A percentile compares a stretch with the other conserved stretches of the same genome.
phyloP scores from a whole-genome alignment of 2,329 filamentous ascomycete species.

The Polychaeton citri region DNA sequence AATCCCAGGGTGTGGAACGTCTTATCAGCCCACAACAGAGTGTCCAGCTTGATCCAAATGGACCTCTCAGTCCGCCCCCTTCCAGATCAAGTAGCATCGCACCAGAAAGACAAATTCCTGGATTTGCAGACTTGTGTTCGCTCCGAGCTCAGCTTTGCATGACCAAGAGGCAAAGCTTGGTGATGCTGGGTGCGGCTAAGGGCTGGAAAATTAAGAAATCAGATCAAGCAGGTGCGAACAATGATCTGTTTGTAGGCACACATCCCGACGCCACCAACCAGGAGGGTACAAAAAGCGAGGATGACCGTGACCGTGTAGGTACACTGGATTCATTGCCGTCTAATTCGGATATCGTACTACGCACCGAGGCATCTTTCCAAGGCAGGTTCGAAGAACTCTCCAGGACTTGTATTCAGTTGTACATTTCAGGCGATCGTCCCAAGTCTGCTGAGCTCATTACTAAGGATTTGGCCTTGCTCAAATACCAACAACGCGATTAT shows the following conservation, averaged over 20 bases:
- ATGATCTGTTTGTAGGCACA: no score
- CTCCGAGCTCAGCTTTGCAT: constrained; percentile 70
- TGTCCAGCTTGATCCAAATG: constrained; percentile 3
- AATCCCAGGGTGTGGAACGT: no score
- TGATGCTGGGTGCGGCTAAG: no score
- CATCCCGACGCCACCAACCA: no score
- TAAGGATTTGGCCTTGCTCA: constrained; percentile 75
- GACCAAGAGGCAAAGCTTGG: constrained; percentile 66
- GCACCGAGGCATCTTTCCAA: constrained; percentile 26
- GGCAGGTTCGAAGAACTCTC: constrained; percentile 50
- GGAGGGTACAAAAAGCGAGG: no score
- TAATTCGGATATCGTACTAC: constrained; percentile 19
- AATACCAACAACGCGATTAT: constrained; percentile 58
- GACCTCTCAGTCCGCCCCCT: not conserved
- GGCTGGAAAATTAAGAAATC: no score
- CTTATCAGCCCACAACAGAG: no score
- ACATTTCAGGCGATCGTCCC: constrained; percentile 61
- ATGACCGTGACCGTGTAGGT: no score
- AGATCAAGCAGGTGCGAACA: no score
- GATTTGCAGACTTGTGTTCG: constrained; percentile 70
- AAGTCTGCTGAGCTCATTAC: constrained; percentile 67
- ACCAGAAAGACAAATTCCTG: constrained; percentile 12
- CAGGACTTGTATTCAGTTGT: constrained; percentile 70
- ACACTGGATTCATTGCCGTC: constrained; percentile 9
- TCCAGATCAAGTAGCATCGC: not conserved